A percentile compares a stretch with the other conserved stretches of the same genome.
phyloP scores from a whole-genome alignment of 176 grass and related monocot genomes.

The Carex myosuroides region DNA sequence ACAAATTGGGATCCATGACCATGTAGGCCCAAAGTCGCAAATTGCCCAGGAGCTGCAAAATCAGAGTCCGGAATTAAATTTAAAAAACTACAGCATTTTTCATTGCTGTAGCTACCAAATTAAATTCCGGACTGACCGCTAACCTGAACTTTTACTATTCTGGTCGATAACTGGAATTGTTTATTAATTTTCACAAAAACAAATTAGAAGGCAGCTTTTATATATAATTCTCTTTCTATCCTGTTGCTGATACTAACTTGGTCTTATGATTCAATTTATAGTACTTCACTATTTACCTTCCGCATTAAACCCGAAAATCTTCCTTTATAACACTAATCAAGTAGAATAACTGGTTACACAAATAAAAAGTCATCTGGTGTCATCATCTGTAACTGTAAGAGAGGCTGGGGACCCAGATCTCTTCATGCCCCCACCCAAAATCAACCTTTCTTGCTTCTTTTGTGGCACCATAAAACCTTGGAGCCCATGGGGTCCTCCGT shows the following conservation, averaged over 20 bases:
- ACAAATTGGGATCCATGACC: background rate
- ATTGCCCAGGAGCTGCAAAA: background rate
- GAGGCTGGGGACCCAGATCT: constrained; percentile 45
- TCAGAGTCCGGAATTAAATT: background rate
- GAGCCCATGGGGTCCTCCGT: constrained; percentile 26
- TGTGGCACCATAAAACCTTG: constrained; percentile 31
- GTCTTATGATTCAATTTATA: background rate
- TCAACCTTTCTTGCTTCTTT: constrained; percentile 47
- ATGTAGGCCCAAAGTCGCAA: background rate
- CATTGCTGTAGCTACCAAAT: background rate
- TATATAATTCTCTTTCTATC: background rate
- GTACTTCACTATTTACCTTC: constrained; percentile 1
- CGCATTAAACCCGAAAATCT: background rate
- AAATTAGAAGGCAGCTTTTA: background rate
- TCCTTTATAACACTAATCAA: background rate
- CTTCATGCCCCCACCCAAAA: constrained; percentile 38
- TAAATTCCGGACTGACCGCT: background rate
- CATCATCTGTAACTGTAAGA: constrained; percentile 44
- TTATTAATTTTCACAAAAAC: background rate
- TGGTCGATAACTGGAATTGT: background rate
- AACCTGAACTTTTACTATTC: background rate
- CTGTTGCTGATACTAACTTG: background rate
- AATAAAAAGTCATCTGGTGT: background rate
- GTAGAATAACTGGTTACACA: background rate
- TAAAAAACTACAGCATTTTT: background rate